These are phyloP conservation scores for Tetraselmis chui DNA, from an alignment of 139 green algal species.

Conservation along the genomic window DNA sequence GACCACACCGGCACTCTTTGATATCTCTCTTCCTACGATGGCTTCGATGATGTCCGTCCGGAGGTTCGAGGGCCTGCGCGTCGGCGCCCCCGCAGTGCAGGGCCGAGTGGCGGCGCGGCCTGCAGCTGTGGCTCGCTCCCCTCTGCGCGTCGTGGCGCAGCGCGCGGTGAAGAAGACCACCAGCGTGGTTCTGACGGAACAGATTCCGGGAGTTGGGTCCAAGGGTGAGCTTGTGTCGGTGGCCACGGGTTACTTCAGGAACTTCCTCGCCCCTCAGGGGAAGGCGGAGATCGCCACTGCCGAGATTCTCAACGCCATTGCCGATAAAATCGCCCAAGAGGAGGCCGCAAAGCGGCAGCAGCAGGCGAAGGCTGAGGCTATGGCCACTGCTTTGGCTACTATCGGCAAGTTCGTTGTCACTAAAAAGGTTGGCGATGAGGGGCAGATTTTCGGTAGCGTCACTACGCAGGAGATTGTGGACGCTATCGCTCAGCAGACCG, in stretches of 20 bases:
- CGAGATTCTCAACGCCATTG: conserved; percentile 45
- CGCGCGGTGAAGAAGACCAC: conserved; percentile 27
- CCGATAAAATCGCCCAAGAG: conserved; percentile 29
- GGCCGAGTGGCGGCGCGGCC: background rate
- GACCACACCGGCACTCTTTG: too few species aligned
- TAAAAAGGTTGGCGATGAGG: conserved; percentile 82
- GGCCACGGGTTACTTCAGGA: conserved; percentile 79
- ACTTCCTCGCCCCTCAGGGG: conserved; percentile 72
- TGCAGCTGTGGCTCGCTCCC: background rate
- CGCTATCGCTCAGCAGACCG: conserved; percentile 81
- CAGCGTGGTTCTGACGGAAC: conserved; percentile 53
- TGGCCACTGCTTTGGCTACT: conserved; percentile 63
- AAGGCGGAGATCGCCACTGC: conserved; percentile 64
- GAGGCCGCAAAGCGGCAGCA: conserved; percentile 56
- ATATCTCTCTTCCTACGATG: background rate
- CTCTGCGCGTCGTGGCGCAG: conserved; percentile 25
- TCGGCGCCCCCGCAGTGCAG: too few species aligned
- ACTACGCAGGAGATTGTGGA: conserved; percentile 57
- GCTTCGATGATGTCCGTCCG: background rate
- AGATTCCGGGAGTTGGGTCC: conserved; percentile 48
- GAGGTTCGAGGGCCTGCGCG: background rate
- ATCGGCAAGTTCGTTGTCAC: conserved; percentile 91
- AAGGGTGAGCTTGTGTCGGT: conserved; percentile 68
- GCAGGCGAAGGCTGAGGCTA: conserved; percentile 44
- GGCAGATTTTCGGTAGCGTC: conserved; percentile 79